A percentile compares a stretch with the other conserved stretches of the same genome.
These are phyloP conservation scores for Ustulina deusta DNA, from an alignment of 2,329 filamentous ascomycete species.

Conservation along the genomic window DNA sequence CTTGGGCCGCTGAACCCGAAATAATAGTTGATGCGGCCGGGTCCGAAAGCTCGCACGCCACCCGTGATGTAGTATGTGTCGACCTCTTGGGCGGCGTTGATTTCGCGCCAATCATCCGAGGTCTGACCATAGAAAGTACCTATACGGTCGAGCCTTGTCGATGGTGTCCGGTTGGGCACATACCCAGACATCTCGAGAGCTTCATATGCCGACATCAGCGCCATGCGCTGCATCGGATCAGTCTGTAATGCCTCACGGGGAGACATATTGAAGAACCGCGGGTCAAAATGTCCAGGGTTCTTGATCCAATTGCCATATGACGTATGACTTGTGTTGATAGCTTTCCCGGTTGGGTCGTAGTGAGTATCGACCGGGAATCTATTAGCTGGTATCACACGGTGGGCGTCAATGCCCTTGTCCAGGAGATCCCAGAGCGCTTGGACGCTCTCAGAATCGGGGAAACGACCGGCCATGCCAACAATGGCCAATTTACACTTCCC, in stretches of 20 bases:
- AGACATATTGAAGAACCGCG: conserved; percentile 90
- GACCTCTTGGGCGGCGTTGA: conserved; percentile 77
- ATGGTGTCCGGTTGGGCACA: conserved; percentile 78
- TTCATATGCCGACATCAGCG: conserved; percentile 81
- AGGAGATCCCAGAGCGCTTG: conserved; percentile 82
- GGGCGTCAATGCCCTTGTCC: conserved; percentile 79
- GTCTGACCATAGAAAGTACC: conserved; percentile 83
- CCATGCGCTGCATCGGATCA: conserved; percentile 83
- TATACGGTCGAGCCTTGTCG: conserved; percentile 71
- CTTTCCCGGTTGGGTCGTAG: conserved; percentile 77
- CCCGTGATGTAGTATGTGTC: conserved; percentile 67
- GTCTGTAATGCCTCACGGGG: conserved; percentile 83
- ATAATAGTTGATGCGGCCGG: conserved; percentile 62
- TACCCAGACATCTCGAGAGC: conserved; percentile 85
- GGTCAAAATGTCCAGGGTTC: conserved; percentile 81
- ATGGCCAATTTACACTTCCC: conserved; percentile 81
- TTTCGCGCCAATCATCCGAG: conserved; percentile 82
- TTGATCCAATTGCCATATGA: conserved; percentile 81
- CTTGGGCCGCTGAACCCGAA: conserved; percentile 57
- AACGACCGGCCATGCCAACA: conserved; percentile 83
- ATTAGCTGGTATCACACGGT: conserved; percentile 74
- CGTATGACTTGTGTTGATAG: conserved; percentile 80
- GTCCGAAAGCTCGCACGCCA: conserved; percentile 62
- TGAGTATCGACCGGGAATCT: conserved; percentile 81
- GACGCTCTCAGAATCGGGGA: conserved; percentile 77